A percentile compares a stretch with the other conserved stretches of the same genome.
Evolutionary conservation across 176 grass and related monocot genomes (phyloP).

Genomic region (Elaeis guineensis): DNA sequence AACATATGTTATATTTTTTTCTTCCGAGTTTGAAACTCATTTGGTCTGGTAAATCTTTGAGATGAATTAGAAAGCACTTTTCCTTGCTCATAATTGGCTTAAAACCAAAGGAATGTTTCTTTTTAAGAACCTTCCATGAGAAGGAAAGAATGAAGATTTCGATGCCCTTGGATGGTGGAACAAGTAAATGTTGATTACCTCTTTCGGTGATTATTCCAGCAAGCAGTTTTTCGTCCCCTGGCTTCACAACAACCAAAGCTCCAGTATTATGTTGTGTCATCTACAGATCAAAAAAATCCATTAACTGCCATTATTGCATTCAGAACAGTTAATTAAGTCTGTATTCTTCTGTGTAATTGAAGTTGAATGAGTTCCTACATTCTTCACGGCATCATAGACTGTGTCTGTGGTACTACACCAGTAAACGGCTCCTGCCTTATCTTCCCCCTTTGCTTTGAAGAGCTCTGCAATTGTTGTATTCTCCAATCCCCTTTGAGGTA

Average conservation of each 20-base stretch:
- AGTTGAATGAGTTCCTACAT: slow-evolving; percentile 26
- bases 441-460: slow-evolving; percentile 61
- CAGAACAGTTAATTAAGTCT: background rate
- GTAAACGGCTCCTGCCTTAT: slow-evolving; percentile 41
- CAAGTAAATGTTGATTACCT: slow-evolving; percentile 33
- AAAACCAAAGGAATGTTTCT: too few species aligned
- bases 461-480: slow-evolving; percentile 74
- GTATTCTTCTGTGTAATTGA: background rate
- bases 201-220: slow-evolving; percentile 86
- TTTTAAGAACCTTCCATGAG: too few species aligned
- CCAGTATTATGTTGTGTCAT: slow-evolving; percentile 73
- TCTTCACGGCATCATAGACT: slow-evolving; percentile 60
- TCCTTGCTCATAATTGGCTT: too few species aligned
- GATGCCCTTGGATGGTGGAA: background rate
- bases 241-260: slow-evolving; percentile 80
- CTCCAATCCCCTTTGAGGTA: slow-evolving; percentile 79
- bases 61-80: too few species aligned
- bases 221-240: slow-evolving; percentile 54
- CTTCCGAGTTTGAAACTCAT: too few species aligned
- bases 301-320: background rate
- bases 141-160: too few species aligned
- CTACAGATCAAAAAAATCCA: slow-evolving; percentile 32
- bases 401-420: slow-evolving; percentile 53
- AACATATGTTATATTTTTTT: too few species aligned
- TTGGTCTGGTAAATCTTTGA: too few species aligned